A percentile compares a stretch with the other conserved stretches of the same genome.
Conservation (phyloP, 495 filamentous ascomycete species). For the Apiosordaria backusii region DNA sequence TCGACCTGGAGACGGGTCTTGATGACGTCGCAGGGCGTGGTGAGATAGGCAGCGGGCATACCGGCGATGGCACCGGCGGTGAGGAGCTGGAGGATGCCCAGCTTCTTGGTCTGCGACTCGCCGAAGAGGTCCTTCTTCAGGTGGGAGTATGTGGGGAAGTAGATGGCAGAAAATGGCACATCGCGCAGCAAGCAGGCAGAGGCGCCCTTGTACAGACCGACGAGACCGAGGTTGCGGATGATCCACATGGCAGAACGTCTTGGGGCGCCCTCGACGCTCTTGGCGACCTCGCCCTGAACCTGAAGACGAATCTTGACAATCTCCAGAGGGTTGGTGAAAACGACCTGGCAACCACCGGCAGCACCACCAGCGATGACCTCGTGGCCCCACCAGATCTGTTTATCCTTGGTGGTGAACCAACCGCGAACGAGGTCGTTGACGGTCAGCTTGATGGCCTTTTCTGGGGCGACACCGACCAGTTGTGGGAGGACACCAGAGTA, state of each 20-base stretch:
- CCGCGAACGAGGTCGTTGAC: conserved; percentile 90
- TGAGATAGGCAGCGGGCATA: conserved; percentile 97
- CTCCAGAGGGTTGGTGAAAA: conserved; percentile 96
- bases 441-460: conserved; percentile 98
- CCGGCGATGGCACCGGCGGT: conserved; percentile 94
- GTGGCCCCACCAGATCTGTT: conserved; percentile 63
- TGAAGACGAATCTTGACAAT: conserved; percentile 99
- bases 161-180: conserved; percentile 96
- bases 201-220: conserved; percentile 97
- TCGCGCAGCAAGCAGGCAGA: conserved; percentile 92
- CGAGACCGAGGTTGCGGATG: conserved; percentile 87
- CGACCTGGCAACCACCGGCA: conserved; percentile 94
- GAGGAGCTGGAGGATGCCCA: conserved; percentile 88
- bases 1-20: conserved; percentile 98
- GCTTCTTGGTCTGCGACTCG: conserved; percentile 81
- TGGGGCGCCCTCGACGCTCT: conserved; percentile 76
- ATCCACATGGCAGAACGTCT: conserved; percentile 96
- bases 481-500: conserved; percentile 95
- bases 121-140: conserved; percentile 92
- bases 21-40: conserved; percentile 97
- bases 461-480: conserved; percentile 92
- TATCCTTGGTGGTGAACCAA: conserved; percentile 70
- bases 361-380: conserved; percentile 87
- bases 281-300: conserved; percentile 93
- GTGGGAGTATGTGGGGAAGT: conserved; percentile 95